phyloP scores from a whole-genome alignment of 768 basidiomycete species.

The Gymnopilus dilepis region DNA sequence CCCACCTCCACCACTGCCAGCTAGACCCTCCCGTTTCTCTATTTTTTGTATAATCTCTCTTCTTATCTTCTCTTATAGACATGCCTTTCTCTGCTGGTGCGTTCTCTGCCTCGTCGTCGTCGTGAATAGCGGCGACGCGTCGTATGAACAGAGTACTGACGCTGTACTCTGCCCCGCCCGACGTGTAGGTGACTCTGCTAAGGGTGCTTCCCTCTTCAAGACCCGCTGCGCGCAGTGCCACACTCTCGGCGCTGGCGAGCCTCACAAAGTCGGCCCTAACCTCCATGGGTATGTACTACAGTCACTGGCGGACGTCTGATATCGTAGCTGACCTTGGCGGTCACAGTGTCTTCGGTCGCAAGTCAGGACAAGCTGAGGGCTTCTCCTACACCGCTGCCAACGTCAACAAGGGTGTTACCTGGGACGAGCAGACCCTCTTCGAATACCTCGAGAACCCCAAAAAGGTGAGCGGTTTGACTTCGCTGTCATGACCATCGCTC shows the following conservation, averaged over 20 bases:
- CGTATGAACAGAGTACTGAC: conserved; percentile 3
- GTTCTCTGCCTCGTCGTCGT: conserved; percentile 19
- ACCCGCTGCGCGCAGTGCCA: conserved; percentile 96
- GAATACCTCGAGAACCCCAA: conserved; percentile 98
- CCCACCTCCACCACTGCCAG: conserved; percentile 24
- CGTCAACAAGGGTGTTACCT: conserved; percentile 89
- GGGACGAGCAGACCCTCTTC: conserved; percentile 90
- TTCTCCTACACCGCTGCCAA: conserved; percentile 96
- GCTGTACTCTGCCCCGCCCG: not conserved
- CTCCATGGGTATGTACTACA: conserved; percentile 75
- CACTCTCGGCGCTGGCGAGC: conserved; percentile 77
- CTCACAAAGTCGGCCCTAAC: conserved; percentile 94
- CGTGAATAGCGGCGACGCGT: conserved; percentile 51
- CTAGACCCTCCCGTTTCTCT: conserved; percentile 18
- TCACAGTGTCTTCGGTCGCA: conserved; percentile 79
- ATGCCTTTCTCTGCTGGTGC: conserved; percentile 49
- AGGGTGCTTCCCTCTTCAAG: conserved; percentile 97
- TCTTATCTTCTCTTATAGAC: conserved; percentile 28
- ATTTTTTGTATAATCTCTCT: conserved; percentile 31
- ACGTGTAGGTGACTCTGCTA: conserved; percentile 73
- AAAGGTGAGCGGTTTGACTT: conserved; percentile 61
- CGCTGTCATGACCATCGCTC: not conserved
- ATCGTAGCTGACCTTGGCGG: conserved; percentile 16
- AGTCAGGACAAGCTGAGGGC: conserved; percentile 84
- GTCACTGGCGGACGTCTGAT: not conserved